Evolutionary conservation across 2,329 filamentous ascomycete genomes (phyloP).

Genomic region (Aspergillus novoparasiticus): DNA sequence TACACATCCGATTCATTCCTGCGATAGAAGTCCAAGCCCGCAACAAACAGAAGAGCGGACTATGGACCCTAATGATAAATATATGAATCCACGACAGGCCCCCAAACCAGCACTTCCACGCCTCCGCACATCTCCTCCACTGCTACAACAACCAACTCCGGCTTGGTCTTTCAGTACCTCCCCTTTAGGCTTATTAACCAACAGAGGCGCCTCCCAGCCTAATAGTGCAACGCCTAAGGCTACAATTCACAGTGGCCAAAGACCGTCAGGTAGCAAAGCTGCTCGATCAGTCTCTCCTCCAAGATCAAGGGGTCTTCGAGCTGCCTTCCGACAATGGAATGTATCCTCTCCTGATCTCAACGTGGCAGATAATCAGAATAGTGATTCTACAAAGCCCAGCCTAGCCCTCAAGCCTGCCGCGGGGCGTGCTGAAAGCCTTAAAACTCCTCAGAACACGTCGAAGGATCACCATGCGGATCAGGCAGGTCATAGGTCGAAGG

Average conservation of each 20-base stretch:
- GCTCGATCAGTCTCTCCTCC: conserved; percentile 42
- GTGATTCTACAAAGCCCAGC: neutral
- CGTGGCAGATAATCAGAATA: conserved; percentile 9
- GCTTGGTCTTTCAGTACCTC: conserved; percentile 31
- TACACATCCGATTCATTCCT: conserved; percentile 50
- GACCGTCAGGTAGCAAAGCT: conserved; percentile 28
- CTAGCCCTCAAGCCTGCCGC: neutral
- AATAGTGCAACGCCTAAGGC: conserved; percentile 25
- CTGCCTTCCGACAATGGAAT: conserved; percentile 40
- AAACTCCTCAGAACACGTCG: neutral
- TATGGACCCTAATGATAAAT: conserved; percentile 78
- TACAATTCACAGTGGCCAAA: conserved; percentile 18
- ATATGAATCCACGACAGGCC: conserved; percentile 66
- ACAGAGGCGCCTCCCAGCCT: conserved; percentile 39
- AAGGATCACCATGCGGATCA: neutral
- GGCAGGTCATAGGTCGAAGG: neutral
- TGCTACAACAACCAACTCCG: conserved; percentile 27
- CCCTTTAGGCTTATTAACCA: conserved; percentile 28
- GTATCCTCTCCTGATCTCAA: conserved; percentile 26
- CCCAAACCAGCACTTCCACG: conserved; percentile 51
- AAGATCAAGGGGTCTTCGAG: conserved; percentile 39
- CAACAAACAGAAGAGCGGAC: conserved; percentile 66
- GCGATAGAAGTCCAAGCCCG: conserved; percentile 68
- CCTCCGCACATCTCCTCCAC: conserved; percentile 48
- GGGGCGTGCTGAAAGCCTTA: neutral